Evolutionary conservation across 306 rosid genomes (phyloP), one percentile per base, ranked within the genome.

Genomic region (Astragalus membranaceus): DNA sequence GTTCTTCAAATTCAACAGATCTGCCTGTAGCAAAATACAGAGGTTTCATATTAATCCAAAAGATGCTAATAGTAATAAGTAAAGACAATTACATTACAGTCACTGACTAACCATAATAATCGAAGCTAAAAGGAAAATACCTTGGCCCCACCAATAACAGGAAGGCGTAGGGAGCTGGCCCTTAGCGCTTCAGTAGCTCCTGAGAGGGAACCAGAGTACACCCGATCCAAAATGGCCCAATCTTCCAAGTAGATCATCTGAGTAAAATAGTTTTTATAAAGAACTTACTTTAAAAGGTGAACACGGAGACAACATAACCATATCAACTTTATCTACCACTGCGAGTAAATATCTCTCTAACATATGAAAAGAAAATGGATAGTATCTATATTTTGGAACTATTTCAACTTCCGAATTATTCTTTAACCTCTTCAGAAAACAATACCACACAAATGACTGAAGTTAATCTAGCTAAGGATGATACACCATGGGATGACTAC

Each of bases 121-220:
- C 20, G 46, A 61, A 52, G 58, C 46, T 55, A 67, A 64, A 64
- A 81, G 60, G 72, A 58, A 51, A 77, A 63, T 62, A 87, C 99
- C 96, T 87, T 91, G 62, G 97, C 96, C 67, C 97, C 93, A 67
- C 84, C 84, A 74, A 83, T 92, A 69, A 91, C 88, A 9, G 97
- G 99, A 78, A 95, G 95, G 60, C 97, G 99, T 70, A 95, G 97
- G 69, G 96, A 89, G 85, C 99, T 89, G 72, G 95, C 97, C 81
- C 57, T 85, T 76, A 95, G 73, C 35, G 97, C 95, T 80, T 95
- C 96, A 46, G 69, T 85, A 48, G 92, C 97, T 72, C 96, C 99
- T 12, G 86, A 91, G 41, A 95, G 82, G 35, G 96, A 91, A 72
- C 81, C 78, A 55, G 88, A 86, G 88, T 86, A 95, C 59, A 81